Base-by-base conservation (phyloP, 202 grass and related monocot species). In the Dendrocalamus latiflorus region DNA sequence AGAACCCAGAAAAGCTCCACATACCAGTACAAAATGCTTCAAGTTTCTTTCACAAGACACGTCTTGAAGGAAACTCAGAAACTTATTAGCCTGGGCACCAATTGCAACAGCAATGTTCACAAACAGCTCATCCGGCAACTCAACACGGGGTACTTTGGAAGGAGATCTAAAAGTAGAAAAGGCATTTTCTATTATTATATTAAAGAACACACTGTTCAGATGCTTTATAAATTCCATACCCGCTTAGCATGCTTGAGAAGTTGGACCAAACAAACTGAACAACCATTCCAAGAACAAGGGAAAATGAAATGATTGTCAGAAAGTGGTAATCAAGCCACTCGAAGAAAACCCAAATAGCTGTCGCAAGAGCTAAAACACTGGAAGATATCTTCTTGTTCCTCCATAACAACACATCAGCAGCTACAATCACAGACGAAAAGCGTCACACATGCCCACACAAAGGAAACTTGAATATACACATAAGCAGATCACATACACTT, bases 241-340 rank as follows among this genome's bases (percentile, higher is more conserved):
- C 65, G 18, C 43, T 90, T 64, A 94, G 82, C 65, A 83, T 87
- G 79, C 60, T 87, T 5, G 91, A 85, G 81, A 90, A 88, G 80
- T 91, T 91, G 54, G 92, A 91, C 92, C 95, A 98, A 14, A 86
- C 80, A 80, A 98, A 95, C 18, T 98, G 95, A 71, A 62, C 45
- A 63, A 95, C 85, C 92, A 98, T 93, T 84, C 86, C 89, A 72
- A 92, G 25, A 77, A 93, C 87, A 70, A 98, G 92, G 49, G 68
- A 66, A 74, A 98, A 86, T 1, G 84, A 90, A 74, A 93, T 20
- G 63, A 98, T 86, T 83, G 92, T 98, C 77, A 98, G 81, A 68
- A 98, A 98, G 76, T 98, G 92, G 63, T 95, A 98, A 68, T 93
- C 87, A n/a, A 98, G 90, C 95, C 95, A 98, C 80, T 98, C 95